Evolutionary conservation across 805 yeast species (phyloP), one percentile per base, ranked within the genome.

Genomic region (Yarrowia divulgata): DNA sequence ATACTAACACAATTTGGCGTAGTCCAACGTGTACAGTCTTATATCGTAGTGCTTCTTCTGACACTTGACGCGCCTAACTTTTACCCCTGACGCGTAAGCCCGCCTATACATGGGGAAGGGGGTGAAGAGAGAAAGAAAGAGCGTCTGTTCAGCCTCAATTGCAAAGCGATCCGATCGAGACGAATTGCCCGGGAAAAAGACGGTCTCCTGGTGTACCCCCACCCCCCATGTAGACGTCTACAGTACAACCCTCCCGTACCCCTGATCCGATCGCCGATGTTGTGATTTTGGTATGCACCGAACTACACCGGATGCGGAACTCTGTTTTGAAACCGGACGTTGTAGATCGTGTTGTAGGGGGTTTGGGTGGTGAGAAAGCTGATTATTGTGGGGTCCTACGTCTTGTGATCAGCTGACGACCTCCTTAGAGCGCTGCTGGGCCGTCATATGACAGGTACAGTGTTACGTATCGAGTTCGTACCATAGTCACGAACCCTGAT

Each of bases 11-110:
- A 23, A 23, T 23, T 23, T 23, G 29, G n/a, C n/a, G n/a, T n/a
- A n/a, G n/a, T n/a, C n/a, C n/a, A n/a, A n/a, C n/a, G n/a, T n/a
- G n/a, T n/a, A n/a, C n/a, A n/a, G n/a, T n/a, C n/a, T 23, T 23
- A 4, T 23, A 23, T 23, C 29, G 29, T 23, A 23, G 29, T 23
- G 4, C 29, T 23, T 23, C 29, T 23, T 23, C 29, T 23, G 29
- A 23, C 29, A 23, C 29, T 9, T 19, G 34, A 57, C 63, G 63
- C 63, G 63, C 63, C 48, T 23, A 57, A 55, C 62, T 40, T 52
- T 52, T 57, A 57, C 63, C 63, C 63, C 63, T 57, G 63, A 57
- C 63, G 63, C 63, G 63, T 57, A 57, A n/a, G 48, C 16, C 29
- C 19, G 46, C 62, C 16, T 29, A 39, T 40, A 29, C 63, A 57